Conservation (phyloP, 805 yeast genomes). For the Cyberlindnera saturnus region DNA sequence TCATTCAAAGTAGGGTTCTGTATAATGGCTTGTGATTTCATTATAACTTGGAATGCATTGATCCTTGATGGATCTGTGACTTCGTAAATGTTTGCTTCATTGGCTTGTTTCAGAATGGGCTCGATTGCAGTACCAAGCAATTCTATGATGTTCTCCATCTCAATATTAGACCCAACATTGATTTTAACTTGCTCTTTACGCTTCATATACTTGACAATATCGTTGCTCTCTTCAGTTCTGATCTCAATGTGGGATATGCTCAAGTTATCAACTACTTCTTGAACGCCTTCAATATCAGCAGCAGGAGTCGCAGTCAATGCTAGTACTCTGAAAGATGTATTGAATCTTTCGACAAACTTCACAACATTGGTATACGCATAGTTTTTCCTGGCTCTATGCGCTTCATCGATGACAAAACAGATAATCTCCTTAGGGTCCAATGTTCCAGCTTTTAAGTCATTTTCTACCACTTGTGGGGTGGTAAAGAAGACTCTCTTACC, state of each 20-base stretch:
- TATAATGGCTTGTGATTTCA: constrained; percentile 53
- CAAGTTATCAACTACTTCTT: constrained; percentile 71
- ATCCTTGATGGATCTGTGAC: constrained; percentile 60
- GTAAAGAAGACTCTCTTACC: constrained; percentile 78
- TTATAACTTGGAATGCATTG: constrained; percentile 67
- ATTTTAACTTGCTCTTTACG: constrained; percentile 54
- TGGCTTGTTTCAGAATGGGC: constrained; percentile 61
- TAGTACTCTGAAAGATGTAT: constrained; percentile 62
- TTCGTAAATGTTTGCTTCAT: constrained; percentile 55
- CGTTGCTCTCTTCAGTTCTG: constrained; percentile 78
- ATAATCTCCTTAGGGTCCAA: constrained; percentile 71
- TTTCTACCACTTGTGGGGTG: constrained; percentile 94
- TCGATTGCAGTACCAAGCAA: constrained; percentile 55
- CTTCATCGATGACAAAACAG: constrained; percentile 87
- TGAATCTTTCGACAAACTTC: constrained; percentile 53
- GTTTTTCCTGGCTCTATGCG: constrained; percentile 88
- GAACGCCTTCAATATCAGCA: constrained; percentile 79
- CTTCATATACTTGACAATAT: constrained; percentile 75
- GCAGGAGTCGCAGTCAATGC: constrained; percentile 98
- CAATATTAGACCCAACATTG: constrained; percentile 45
- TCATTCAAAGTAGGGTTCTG: constrained; percentile 52
- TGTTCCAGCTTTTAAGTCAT: constrained; percentile 72
- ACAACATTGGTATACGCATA: constrained; percentile 88
- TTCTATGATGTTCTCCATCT: constrained; percentile 50
- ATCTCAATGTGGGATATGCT: constrained; percentile 74